Evolutionary conservation across 2,329 filamentous ascomycete genomes (phyloP).

Genomic region (Emergomyces orientalis): DNA sequence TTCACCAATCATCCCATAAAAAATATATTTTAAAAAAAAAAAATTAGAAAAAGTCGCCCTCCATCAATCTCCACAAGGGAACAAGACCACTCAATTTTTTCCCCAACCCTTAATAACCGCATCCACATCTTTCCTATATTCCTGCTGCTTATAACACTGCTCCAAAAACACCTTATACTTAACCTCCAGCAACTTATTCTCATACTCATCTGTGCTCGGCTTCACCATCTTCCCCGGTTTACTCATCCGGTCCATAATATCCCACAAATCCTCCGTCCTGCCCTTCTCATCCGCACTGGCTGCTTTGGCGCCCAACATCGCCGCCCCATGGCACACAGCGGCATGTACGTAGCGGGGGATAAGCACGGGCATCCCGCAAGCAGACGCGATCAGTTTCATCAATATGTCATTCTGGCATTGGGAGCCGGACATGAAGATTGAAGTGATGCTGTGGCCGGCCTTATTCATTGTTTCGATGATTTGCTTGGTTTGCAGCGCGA

Average conservation of each 20-base stretch:
- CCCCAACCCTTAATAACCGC: slow-evolving; percentile 43
- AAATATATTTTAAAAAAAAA: background rate
- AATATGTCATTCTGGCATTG: slow-evolving; percentile 94
- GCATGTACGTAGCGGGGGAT: slow-evolving; percentile 92
- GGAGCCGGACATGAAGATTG: slow-evolving; percentile 97
- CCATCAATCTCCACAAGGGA: background rate
- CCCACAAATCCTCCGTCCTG: slow-evolving; percentile 80
- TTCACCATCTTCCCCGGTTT: slow-evolving; percentile 79
- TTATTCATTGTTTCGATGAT: slow-evolving; percentile 92
- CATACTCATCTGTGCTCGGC: slow-evolving; percentile 59
- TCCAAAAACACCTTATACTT: slow-evolving; percentile 97
- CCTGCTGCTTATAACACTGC: slow-evolving; percentile 76
- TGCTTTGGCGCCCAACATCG: slow-evolving; percentile 97
- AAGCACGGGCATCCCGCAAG: slow-evolving; percentile 83
- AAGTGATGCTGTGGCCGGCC: slow-evolving; percentile 74
- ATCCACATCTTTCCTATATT: slow-evolving; percentile 72
- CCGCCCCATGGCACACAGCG: slow-evolving; percentile 93
- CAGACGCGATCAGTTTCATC: slow-evolving; percentile 83
- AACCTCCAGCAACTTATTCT: slow-evolving; percentile 70
- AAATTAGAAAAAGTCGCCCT: too few species aligned
- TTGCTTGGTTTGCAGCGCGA: slow-evolving; percentile 90
- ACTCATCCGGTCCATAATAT: slow-evolving; percentile 96
- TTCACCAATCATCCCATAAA: too few species aligned
- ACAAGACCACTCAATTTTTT: background rate
- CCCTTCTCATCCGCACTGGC: slow-evolving; percentile 69